Evolutionary conservation across 2,329 filamentous ascomycete species (phyloP).

Genomic region (Sporothrix curviconia): DNA sequence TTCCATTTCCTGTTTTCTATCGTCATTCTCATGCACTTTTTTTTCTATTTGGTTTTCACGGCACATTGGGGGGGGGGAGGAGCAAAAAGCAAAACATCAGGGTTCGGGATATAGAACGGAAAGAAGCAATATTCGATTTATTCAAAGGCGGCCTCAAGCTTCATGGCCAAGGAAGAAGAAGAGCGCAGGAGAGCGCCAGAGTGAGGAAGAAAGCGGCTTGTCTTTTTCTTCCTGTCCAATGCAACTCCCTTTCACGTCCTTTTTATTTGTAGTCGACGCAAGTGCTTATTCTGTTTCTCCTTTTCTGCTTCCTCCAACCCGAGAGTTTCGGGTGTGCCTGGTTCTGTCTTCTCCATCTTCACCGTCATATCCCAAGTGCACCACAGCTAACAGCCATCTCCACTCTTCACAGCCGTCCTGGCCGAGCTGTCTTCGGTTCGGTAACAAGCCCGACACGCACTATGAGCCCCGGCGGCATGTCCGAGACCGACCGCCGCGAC

Average conservation of each 20-base stretch:
- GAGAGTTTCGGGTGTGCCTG: conserved; percentile 1
- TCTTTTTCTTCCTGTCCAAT: conserved; percentile 16
- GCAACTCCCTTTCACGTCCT: conserved; percentile 14
- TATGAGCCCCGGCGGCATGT: conserved; percentile 77
- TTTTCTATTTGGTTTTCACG: conserved; percentile 2
- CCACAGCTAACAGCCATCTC: neutral
- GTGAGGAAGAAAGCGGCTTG: conserved; percentile 13
- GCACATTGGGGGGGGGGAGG: conserved; percentile 13
- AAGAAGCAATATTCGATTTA: conserved; percentile 8
- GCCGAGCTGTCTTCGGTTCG: conserved; percentile 36
- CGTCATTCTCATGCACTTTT: conserved; percentile 13
- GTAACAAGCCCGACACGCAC: conserved; percentile 77
- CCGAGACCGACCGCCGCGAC: conserved; percentile 91
- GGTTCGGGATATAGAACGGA: conserved; percentile 9
- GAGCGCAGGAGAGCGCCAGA: neutral
- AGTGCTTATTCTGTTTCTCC: conserved; percentile 9
- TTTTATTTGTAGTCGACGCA: conserved; percentile 14
- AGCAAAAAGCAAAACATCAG: conserved; percentile 7
- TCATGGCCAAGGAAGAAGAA: conserved; percentile 6
- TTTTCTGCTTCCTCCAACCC: conserved; percentile 3
- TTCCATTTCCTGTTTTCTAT: conserved; percentile 1
- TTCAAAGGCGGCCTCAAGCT: conserved; percentile 11
- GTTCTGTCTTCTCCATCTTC: neutral
- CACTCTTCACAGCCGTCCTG: conserved; percentile 44
- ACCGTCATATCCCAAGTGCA: neutral